Evolutionary conservation across 257 asterid genomes (phyloP), one percentile per base, ranked within the genome.

Genomic region (Cynanchum wilfordii): DNA sequence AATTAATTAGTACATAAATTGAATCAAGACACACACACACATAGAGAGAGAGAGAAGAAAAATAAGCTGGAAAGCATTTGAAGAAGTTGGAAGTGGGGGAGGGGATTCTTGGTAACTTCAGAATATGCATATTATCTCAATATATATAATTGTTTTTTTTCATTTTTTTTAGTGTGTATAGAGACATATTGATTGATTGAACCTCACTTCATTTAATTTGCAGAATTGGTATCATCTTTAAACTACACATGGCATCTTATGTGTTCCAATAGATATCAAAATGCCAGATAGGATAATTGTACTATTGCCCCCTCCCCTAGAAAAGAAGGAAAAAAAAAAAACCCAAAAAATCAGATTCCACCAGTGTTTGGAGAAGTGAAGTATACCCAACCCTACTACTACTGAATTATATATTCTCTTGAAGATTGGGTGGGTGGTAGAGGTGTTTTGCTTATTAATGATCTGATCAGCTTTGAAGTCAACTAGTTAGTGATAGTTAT

Each of bases 21-120:
- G 42, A 75, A 55, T 13, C 42, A 70, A 30, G 40, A 55, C 49
- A 30, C 2, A 11, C 17, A 7, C 11, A 7, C 1, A 42, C 6
- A 36, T 4, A 36, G 38, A 33, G 38, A 40, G 8, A 42, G 8
- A 42, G 10, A 40, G 10, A 40, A 30, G 3, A 30, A 73, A 73
- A 22, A 68, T 59, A 29, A 72, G 80, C 78, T 76, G 78, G 73
- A 76, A 1, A 79, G 80, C 83, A 76, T 62, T 24, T 70, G 54
- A 25, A 59, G 38, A 20, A 57, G 47, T 47, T 38, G 49, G 17
- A 55, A 13, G 25, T 17, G 57, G 22, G 58, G 58, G 20, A 10
- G 58, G 58, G 66, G 52, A 16, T 59, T 67, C 72, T 58, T 38
- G 71, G 25, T 59, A 59, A 68, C 12, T 66, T 36, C 67, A 52